Percentiles rank a stretch among this genome's conserved stretches.
phyloP scores from a whole-genome alignment of 202 grass and related monocot species.

The Alloteropsis angusta region DNA sequence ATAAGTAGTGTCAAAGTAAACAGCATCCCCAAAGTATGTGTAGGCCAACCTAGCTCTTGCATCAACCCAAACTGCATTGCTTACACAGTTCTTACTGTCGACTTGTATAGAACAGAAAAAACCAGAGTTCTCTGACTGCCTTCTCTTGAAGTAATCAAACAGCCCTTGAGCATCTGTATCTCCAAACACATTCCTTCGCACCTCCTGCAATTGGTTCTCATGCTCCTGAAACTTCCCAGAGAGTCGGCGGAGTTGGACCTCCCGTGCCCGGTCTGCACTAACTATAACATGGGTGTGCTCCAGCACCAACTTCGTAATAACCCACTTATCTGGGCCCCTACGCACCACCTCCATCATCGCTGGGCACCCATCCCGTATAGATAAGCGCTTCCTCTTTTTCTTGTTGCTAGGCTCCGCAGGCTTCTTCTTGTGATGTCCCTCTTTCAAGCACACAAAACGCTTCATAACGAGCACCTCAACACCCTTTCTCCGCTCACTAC shows the following conservation, averaged over 20 bases:
- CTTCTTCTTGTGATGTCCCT: slow-evolving; percentile 96
- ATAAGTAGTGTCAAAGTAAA: slow-evolving; percentile 83
- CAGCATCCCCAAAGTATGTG: slow-evolving; percentile 76
- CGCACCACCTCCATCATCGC: slow-evolving; percentile 94
- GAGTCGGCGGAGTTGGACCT: slow-evolving; percentile 53
- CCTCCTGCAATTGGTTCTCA: slow-evolving; percentile 51
- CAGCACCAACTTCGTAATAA: slow-evolving; percentile 65
- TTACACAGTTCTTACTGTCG: slow-evolving; percentile 68
- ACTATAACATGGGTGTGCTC: slow-evolving; percentile 83
- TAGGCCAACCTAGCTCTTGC: slow-evolving; percentile 79
- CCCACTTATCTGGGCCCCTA: slow-evolving; percentile 56
- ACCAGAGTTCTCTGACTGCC: slow-evolving; percentile 63
- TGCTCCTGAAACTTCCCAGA: slow-evolving; percentile 64
- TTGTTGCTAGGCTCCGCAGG: slow-evolving; percentile 31
- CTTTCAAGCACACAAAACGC: slow-evolving; percentile 95
- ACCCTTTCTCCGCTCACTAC: slow-evolving; percentile 72
- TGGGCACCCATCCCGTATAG: slow-evolving; percentile 88
- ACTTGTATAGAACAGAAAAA: slow-evolving; percentile 75
- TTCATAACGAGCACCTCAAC: slow-evolving; percentile 81
- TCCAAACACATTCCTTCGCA: slow-evolving; percentile 63
- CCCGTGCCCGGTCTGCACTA: slow-evolving; percentile 59
- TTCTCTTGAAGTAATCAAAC: slow-evolving; percentile 66
- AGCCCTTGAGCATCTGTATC: slow-evolving; percentile 53
- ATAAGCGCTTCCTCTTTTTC: slow-evolving; percentile 80
- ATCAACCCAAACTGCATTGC: slow-evolving; percentile 83